These are phyloP conservation scores for Colletotrichum sp. DNA, from an alignment of 2,329 filamentous ascomycete species.

Conservation along the genomic window DNA sequence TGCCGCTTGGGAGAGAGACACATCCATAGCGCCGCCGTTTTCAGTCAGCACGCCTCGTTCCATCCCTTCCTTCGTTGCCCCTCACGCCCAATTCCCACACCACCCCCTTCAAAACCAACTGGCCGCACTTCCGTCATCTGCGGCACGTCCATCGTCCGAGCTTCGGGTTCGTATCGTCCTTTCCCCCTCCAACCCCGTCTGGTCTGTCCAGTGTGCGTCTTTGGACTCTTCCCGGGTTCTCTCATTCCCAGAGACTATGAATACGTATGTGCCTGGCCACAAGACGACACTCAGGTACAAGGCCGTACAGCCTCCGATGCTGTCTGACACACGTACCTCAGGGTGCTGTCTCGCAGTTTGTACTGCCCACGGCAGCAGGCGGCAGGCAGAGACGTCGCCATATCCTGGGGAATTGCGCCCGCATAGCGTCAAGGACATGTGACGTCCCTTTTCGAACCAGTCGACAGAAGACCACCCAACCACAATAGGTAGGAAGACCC, in stretches of 20 bases:
- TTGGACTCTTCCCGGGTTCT: not conserved
- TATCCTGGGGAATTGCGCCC: not conserved
- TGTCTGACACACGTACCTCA: not conserved
- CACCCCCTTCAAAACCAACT: not conserved
- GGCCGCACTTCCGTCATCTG: not conserved
- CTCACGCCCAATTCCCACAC: not conserved
- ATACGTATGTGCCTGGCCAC: not conserved
- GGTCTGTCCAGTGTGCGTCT: not conserved
- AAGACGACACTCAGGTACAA: not conserved
- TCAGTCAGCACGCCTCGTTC: not conserved
- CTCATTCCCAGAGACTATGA: not conserved
- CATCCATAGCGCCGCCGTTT: not conserved
- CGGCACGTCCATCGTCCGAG: not conserved
- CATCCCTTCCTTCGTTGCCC: not conserved
- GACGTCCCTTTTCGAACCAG: not conserved
- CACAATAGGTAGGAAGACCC: not conserved
- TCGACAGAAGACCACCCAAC: not conserved
- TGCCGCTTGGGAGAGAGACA: not conserved
- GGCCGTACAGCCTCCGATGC: not conserved
- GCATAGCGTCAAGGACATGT: slow-evolving; percentile 5
- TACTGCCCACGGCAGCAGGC: not conserved
- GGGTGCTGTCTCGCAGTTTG: not conserved
- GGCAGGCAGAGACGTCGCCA: not conserved
- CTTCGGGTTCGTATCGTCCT: not conserved
- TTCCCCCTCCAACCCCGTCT: not conserved